A percentile compares a stretch with the other conserved stretches of the same genome.
These are phyloP conservation scores for Aquilaria yunnanensis DNA, from an alignment of 345 rosid species.

Conservation along the genomic window DNA sequence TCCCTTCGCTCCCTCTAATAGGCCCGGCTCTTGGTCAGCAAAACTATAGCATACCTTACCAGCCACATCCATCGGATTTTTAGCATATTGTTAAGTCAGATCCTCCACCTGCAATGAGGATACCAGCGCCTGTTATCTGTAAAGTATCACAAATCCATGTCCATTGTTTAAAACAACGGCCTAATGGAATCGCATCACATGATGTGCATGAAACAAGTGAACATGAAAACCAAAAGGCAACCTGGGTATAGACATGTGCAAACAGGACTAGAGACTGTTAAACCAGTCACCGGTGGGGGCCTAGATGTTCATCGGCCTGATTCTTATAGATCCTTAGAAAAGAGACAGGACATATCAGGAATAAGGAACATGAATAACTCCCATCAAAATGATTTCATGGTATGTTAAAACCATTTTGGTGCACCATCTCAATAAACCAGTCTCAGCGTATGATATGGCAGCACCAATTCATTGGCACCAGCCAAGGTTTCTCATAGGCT, in stretches of 20 bases:
- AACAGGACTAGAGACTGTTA: conserved; percentile 14
- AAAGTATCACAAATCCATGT: not conserved
- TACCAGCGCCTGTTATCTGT: conserved; percentile 10
- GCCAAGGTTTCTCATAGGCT: conserved; percentile 12
- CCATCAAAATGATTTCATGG: too few species aligned
- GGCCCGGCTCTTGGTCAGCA: too few species aligned
- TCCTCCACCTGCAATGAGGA: conserved; percentile 11
- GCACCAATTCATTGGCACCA: conserved; percentile 17
- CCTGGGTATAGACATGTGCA: not conserved
- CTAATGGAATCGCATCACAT: not conserved
- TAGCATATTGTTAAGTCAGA: conserved; percentile 8
- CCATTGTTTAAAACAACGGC: not conserved
- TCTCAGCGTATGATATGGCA: conserved; percentile 1
- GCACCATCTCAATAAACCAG: too few species aligned
- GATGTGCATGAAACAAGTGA: not conserved
- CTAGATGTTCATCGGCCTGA: conserved; percentile 4
- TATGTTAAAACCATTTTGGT: too few species aligned
- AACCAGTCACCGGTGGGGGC: conserved; percentile 18
- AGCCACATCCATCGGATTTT: too few species aligned
- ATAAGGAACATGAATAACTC: not conserved
- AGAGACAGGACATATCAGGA: not conserved
- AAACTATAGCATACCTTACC: too few species aligned
- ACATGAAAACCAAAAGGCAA: not conserved
- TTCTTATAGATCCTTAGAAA: conserved; percentile 12
- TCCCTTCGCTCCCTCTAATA: too few species aligned